These are phyloP conservation scores for Puya raimondii DNA, from an alignment of 176 grass and related monocot genomes.

Conservation along the genomic window DNA sequence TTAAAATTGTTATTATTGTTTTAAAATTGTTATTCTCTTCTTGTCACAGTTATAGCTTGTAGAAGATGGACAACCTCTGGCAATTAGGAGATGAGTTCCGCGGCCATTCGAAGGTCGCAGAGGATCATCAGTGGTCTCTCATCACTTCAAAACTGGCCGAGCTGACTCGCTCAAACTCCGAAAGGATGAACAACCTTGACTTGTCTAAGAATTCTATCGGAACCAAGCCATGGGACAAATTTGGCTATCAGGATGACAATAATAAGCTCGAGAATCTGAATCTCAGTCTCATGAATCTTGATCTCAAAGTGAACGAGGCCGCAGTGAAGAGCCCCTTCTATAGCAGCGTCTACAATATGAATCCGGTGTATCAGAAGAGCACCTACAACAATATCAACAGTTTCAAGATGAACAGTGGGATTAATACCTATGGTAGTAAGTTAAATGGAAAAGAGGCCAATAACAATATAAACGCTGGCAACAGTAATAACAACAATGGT, in stretches of 20 bases:
- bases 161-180: constrained; percentile 59
- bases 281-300: constrained; percentile 66
- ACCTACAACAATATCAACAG: constrained; percentile 46
- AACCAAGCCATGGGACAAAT: constrained; percentile 61
- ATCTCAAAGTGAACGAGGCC: constrained; percentile 25
- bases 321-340: background rate
- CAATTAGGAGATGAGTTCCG: constrained; percentile 87
- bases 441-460: constrained; percentile 50
- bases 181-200: constrained; percentile 72
- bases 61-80: constrained; percentile 85
- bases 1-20: background rate
- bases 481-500: constrained; percentile 28
- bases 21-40: constrained; percentile 1
- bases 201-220: constrained; percentile 46
- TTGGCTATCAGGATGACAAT: constrained; percentile 56
- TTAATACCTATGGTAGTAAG: constrained; percentile 54
- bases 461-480: constrained; percentile 26
- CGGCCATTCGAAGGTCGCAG: constrained; percentile 66
- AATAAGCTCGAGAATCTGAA: constrained; percentile 70
- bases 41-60: constrained; percentile 1
- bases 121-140: constrained; percentile 92
- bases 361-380: constrained; percentile 47
- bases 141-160: constrained; percentile 95
- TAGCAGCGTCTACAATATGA: constrained; percentile 12
- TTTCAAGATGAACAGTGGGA: constrained; percentile 67